Conservation (phyloP, 2,329 filamentous ascomycete genomes). For the Curvularia hawaiiensis region DNA sequence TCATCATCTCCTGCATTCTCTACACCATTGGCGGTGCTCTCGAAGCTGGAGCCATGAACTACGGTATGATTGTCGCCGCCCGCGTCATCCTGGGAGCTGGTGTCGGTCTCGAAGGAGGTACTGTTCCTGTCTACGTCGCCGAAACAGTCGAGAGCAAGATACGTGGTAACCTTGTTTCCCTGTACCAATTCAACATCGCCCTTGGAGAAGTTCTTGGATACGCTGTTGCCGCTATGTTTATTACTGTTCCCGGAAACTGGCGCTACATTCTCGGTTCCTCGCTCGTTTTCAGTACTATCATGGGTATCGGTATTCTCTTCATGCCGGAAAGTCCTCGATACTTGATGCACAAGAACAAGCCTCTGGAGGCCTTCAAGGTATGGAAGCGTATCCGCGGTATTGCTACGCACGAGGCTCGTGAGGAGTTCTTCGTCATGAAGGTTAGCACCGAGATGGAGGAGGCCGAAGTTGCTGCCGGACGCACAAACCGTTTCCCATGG, state of each 20-base stretch:
- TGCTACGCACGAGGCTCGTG: slow-evolving; percentile 60
- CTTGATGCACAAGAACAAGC: slow-evolving; percentile 69
- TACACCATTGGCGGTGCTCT: slow-evolving; percentile 74
- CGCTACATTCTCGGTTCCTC: slow-evolving; percentile 75
- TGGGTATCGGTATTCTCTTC: slow-evolving; percentile 69
- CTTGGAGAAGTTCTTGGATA: slow-evolving; percentile 76
- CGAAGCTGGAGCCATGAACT: slow-evolving; percentile 70
- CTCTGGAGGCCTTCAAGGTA: slow-evolving; percentile 66
- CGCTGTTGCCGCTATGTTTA: slow-evolving; percentile 73
- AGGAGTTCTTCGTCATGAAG: slow-evolving; percentile 76
- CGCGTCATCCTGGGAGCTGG: slow-evolving; percentile 72
- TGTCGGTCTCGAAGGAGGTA: slow-evolving; percentile 75
- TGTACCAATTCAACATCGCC: slow-evolving; percentile 79
- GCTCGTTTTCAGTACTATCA: slow-evolving; percentile 69
- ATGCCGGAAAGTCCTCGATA: slow-evolving; percentile 72
- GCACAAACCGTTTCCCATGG: slow-evolving; percentile 67
- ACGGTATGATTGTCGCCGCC: slow-evolving; percentile 71
- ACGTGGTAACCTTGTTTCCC: slow-evolving; percentile 73
- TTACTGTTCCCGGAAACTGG: slow-evolving; percentile 73
- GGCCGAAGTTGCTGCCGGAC: slow-evolving; percentile 56
- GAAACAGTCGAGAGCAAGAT: slow-evolving; percentile 71
- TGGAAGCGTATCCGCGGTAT: slow-evolving; percentile 75
- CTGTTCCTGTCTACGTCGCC: slow-evolving; percentile 75
- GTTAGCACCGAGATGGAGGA: slow-evolving; percentile 63
- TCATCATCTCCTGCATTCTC: slow-evolving; percentile 70